Percentiles rank a stretch among this genome's conserved stretches.
These are phyloP conservation scores for Ustulina deusta DNA, from an alignment of 2,329 filamentous ascomycete genomes.

Conservation along the genomic window DNA sequence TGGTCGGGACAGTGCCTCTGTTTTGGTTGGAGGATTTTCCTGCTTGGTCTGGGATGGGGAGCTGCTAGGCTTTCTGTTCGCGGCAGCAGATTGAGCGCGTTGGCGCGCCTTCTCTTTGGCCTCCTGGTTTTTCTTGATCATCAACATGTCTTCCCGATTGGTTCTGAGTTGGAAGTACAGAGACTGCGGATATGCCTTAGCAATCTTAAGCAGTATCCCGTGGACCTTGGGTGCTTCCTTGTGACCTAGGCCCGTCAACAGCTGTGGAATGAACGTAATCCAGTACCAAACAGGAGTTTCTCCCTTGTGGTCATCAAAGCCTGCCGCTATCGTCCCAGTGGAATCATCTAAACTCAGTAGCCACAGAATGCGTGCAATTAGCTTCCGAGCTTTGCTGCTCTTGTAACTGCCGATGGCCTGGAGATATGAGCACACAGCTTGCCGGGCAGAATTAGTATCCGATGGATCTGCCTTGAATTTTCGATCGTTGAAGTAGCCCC, in stretches of 20 bases:
- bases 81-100: constrained; percentile 60
- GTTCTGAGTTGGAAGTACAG: constrained; percentile 96
- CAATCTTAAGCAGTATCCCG: constrained; percentile 89
- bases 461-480: constrained; percentile 92
- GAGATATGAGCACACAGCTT: constrained; percentile 94
- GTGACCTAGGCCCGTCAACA: constrained; percentile 90
- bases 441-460: constrained; percentile 85
- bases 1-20: constrained; percentile 59
- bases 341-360: constrained; percentile 92
- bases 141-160: constrained; percentile 90
- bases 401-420: constrained; percentile 97
- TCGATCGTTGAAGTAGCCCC: constrained; percentile 97
- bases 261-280: constrained; percentile 98
- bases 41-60: constrained; percentile 66
- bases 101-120: constrained; percentile 74
- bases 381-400: constrained; percentile 93
- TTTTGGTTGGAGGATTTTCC: constrained; percentile 60
- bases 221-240: constrained; percentile 91
- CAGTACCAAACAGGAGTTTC: constrained; percentile 99
- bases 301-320: constrained; percentile 96
- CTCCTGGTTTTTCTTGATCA: constrained; percentile 90
- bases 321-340: constrained; percentile 82
- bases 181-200: constrained; percentile 94
- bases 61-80: constrained; percentile 59
- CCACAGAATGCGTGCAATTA: constrained; percentile 94